These are phyloP conservation scores for Phytophthora podocarpi DNA, from an alignment of 352 stramenopile genomes.

Conservation along the genomic window DNA sequence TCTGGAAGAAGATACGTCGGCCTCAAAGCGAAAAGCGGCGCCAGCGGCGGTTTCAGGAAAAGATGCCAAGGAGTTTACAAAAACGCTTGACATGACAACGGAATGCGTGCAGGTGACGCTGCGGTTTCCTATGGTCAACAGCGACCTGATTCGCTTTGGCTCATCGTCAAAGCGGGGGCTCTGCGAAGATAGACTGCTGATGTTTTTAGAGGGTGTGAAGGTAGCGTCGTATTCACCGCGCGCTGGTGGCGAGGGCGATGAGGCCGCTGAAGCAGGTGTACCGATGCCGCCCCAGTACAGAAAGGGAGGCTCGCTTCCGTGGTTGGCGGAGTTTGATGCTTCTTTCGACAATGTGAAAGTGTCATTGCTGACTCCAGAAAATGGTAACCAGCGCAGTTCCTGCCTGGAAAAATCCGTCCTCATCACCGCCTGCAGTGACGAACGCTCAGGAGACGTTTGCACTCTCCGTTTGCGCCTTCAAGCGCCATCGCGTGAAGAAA, in stretches of 20 bases:
- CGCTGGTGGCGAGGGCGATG: constrained; percentile 1
- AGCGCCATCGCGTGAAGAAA: constrained; percentile 48
- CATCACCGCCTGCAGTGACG: constrained; percentile 44
- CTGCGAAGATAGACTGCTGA: constrained; percentile 80
- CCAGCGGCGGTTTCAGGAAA: neutral
- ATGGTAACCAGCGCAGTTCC: constrained; percentile 57
- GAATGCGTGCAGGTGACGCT: constrained; percentile 77
- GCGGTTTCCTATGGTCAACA: constrained; percentile 85
- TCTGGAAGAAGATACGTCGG: constrained; percentile 55
- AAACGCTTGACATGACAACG: constrained; percentile 71
- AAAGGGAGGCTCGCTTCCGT: constrained; percentile 43
- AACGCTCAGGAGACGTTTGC: constrained; percentile 44
- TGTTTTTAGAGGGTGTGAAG: constrained; percentile 73
- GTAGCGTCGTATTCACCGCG: constrained; percentile 35
- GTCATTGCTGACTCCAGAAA: constrained; percentile 52
- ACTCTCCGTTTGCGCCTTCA: constrained; percentile 56
- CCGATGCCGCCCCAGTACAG: constrained; percentile 26
- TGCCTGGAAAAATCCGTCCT: constrained; percentile 51
- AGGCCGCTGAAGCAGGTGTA: constrained; percentile 12
- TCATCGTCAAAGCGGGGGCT: constrained; percentile 76
- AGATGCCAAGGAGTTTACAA: constrained; percentile 37
- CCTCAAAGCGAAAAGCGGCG: constrained; percentile 17
- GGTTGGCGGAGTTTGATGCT: constrained; percentile 71
- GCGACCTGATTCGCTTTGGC: constrained; percentile 84
- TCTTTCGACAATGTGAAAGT: constrained; percentile 60